Base-by-base conservation (phyloP, 2,329 filamentous ascomycete genomes). In the Remersonia thermophila region DNA sequence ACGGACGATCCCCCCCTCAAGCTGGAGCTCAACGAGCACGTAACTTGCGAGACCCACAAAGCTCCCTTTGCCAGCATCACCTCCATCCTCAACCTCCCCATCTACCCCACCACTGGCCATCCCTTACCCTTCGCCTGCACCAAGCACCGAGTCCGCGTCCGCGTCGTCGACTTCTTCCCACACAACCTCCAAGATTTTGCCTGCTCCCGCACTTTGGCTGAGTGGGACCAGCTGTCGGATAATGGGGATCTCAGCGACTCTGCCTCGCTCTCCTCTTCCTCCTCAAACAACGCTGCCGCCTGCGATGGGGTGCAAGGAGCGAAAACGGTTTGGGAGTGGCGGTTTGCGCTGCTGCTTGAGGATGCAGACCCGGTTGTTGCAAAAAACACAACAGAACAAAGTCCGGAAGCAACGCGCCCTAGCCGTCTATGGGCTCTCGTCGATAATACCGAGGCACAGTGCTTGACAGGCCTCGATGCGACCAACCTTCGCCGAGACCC, bases 131-230 rank as follows among this genome's bases (percentile, higher is more conserved):
- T 93, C 50, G 66, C 77, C 38, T 85, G 87, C 50, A 61, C 69
- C 38, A 81, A 75, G 29, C 86, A 86, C 53, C 73, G 75, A 32
- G 64, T 74, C 15, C 66, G 69, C 25, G 77, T 83, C 26, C 78
- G 83, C n/a, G 78, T 93, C 2, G 69, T 93, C 26, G 83, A 94
- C 58, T 95, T 83, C 55, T 73, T 69, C 39, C 89, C 89, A 0
- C 58, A 66, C 2, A 65, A 66, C 1, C 60, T 95, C 1, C 70
- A 77, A 44, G 73, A 89, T 39, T 95, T 95, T 53, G 65, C 80
- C 3, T 57, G 55, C 20, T 63, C 63, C 37, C 62, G 59, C 28
- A 62, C 61, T 40, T 35, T 33, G 3, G 58, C 55, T 14, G 67
- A 77, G 18, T 69, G 60, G 33, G 67, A 71, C 26, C 46, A 59